Evolutionary conservation across 139 green algal species (phyloP).

Genomic region (Micractinium sp.): DNA sequence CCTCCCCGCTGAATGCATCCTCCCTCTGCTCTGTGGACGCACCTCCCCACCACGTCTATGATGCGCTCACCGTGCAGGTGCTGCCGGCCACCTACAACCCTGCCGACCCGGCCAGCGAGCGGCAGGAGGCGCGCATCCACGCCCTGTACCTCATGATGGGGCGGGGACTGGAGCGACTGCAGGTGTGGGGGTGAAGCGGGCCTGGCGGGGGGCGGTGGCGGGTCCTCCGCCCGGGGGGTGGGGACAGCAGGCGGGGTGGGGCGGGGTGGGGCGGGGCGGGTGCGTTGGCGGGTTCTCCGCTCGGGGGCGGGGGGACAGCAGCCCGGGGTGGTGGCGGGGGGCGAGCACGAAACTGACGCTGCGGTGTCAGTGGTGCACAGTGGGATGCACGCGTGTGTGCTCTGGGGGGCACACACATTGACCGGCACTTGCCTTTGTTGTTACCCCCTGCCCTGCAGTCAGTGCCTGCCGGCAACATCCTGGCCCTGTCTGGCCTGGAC

Average conservation of each 20-base stretch:
- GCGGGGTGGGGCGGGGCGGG: too few relatives aligned
- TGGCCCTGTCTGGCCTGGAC: slow-evolving; percentile 88
- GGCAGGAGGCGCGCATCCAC: slow-evolving; percentile 1
- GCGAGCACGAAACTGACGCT: background rate
- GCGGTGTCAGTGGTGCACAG: too few relatives aligned
- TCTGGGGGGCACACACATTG: background rate
- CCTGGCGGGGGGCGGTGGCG: too few relatives aligned
- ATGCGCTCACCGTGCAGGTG: too few relatives aligned
- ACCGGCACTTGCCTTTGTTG: background rate
- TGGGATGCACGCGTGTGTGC: too few relatives aligned
- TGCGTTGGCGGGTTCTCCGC: too few relatives aligned
- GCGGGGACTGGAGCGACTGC: slow-evolving; percentile 71
- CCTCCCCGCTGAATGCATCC: slow-evolving; percentile 49
- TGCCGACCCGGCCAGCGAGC: slow-evolving; percentile 36
- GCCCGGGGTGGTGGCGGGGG: background rate
- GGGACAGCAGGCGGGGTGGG: too few relatives aligned
- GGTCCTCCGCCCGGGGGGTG: too few relatives aligned
- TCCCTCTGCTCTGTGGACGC: slow-evolving; percentile 86
- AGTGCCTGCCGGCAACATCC: slow-evolving; percentile 92
- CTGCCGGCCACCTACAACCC: slow-evolving; percentile 83
- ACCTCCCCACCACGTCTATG: too few relatives aligned
- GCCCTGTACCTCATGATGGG: slow-evolving; percentile 98
- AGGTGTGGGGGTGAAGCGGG: background rate
- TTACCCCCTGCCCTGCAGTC: too few relatives aligned
- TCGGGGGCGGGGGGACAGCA: too few relatives aligned